Evolutionary conservation across 768 basidiomycete species (phyloP), one percentile per base, ranked within the genome.

Genomic region (Mycena maculata): DNA sequence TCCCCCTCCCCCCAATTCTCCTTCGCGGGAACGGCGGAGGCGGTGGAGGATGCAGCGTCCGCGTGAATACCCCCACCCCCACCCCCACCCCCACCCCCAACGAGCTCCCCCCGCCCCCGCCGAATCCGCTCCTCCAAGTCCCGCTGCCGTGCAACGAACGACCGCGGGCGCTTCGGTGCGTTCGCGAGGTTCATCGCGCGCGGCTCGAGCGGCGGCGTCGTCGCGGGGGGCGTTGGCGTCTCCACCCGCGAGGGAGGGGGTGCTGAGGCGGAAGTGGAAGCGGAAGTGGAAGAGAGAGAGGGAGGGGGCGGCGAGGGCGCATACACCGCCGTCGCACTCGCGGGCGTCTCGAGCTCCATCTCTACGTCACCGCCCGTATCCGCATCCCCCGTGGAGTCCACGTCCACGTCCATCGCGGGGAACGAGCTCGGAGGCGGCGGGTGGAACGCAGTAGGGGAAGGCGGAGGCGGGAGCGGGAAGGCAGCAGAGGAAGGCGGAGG

Each of bases 71-170:
- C n/a, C n/a, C 33, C 41, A 30, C 61, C 30, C 2, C 31, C 15
- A 5, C 48, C 47, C 20, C 33, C 13, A 36, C 33, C 52, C n/a
- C 22, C 10, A 71, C 48, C 38, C 60, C 78, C 28, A n/a, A n/a
- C n/a, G n/a, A 82, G 73, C 72, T 84, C 83, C 65, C 74, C 33
- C 70, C 79, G 82, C 48, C 76, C 79, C 63, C 73, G 72, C 4
- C 80, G 74, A 44, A 85, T 83, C 60, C 77, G 75, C 61, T 83
- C 81, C 69, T 85, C 83, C 30, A 85, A 71, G 38, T 85, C 84
- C 74, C 79, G 84, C 57, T 83, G 81, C 64, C 81, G 75, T 10
- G 80, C 82, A 30, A 81, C 42, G 18, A 84, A 75, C 20, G 80
- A 77, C 15, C 79, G 78, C 66, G 82, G 80, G 18, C 75, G 77